These are phyloP conservation scores for Pseudogymnoascus sp. DNA, from an alignment of 2,329 filamentous ascomycete species.

Conservation along the genomic window DNA sequence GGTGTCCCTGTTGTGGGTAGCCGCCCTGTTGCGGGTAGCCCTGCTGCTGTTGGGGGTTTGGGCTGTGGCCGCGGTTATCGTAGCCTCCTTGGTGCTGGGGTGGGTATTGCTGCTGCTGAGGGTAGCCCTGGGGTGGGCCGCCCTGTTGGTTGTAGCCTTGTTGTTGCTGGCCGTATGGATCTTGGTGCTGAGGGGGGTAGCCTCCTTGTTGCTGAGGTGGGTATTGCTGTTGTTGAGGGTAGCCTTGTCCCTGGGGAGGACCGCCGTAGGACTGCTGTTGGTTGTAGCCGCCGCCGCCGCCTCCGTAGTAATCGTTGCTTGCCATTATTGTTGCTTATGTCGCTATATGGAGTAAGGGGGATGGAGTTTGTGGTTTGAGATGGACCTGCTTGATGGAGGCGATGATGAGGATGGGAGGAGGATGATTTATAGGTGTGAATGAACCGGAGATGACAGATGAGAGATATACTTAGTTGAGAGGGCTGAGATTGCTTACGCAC, in stretches of 20 bases:
- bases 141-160: neutral
- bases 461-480: conserved; percentile 7
- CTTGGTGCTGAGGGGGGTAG: conserved; percentile 8
- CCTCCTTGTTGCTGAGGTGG: conserved; percentile 13
- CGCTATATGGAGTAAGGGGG: neutral
- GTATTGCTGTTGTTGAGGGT: conserved; percentile 12
- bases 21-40: neutral
- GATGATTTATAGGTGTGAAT: conserved; percentile 4
- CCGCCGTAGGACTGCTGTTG: conserved; percentile 17
- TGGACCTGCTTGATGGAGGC: neutral
- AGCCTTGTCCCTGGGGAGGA: conserved; percentile 16
- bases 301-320: conserved; percentile 25
- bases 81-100: conserved; percentile 15
- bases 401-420: conserved; percentile 10
- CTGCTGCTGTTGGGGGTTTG: neutral
- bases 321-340: conserved; percentile 20
- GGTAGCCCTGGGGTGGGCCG: conserved; percentile 15
- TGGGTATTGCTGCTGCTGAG: conserved; percentile 21
- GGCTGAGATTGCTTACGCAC: conserved; percentile 8
- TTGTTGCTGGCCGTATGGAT: conserved; percentile 6
- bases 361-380: neutral
- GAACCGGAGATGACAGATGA: neutral
- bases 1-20: conserved; percentile 10
- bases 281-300: conserved; percentile 14
- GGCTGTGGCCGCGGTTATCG: conserved; percentile 16